A percentile compares a stretch with the other conserved stretches of the same genome.
phyloP scores from a whole-genome alignment of 495 filamentous ascomycete species.

The Trichoderma orchidacearum region DNA sequence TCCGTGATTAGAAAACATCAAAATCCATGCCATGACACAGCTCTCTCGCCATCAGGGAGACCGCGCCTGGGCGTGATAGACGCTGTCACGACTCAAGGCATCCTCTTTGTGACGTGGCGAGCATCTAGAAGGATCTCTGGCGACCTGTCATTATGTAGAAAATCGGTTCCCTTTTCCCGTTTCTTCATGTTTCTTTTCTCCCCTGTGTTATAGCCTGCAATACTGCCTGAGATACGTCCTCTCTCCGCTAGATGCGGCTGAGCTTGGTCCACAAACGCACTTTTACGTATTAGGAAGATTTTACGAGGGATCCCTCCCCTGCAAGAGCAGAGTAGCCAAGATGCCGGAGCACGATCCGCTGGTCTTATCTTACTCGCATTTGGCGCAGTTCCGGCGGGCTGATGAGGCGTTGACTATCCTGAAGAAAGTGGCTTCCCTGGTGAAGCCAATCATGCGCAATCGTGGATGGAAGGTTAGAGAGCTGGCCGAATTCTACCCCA shows the following conservation, averaged over 20 bases:
- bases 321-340: slow-evolving; percentile 6
- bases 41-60: not conserved
- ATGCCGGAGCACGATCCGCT: slow-evolving; percentile 58
- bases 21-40: not conserved
- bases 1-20: not conserved
- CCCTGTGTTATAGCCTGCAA: not conserved
- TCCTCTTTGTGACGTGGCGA: not conserved
- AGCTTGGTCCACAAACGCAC: not conserved
- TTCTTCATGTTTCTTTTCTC: too few relatives aligned
- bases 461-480: slow-evolving; percentile 67
- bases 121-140: not conserved
- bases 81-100: not conserved
- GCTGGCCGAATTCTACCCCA: slow-evolving; percentile 76
- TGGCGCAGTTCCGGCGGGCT: slow-evolving; percentile 54
- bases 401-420: slow-evolving; percentile 72
- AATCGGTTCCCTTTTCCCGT: not conserved
- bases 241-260: not conserved
- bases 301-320: not conserved
- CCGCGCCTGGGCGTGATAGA: not conserved
- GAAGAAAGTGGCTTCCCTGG: slow-evolving; percentile 72
- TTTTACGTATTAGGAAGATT: not conserved
- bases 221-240: not conserved
- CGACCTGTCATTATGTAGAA: not conserved
- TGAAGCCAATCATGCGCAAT: slow-evolving; percentile 92
- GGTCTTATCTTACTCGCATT: slow-evolving; percentile 66